phyloP scores from a whole-genome alignment of 106 monocot species.

The Acanthochlamys bracteata region DNA sequence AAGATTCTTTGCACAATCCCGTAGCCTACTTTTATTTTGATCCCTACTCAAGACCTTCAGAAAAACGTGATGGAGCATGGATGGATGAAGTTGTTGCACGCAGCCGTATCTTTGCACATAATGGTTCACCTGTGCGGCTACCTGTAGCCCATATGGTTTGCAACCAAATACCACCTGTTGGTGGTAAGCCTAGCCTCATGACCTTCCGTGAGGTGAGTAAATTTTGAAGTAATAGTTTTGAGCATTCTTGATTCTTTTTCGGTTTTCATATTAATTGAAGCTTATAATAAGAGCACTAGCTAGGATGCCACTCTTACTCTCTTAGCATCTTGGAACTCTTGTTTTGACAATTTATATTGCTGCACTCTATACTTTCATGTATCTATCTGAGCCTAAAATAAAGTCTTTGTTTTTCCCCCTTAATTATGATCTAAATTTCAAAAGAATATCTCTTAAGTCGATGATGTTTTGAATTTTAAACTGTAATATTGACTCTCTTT shows the following conservation, averaged over 20 bases:
- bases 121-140: constrained; percentile 64
- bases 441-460: too few relatives aligned
- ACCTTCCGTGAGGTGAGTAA: constrained; percentile 86
- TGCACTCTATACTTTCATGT: too few relatives aligned
- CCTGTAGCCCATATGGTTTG: constrained; percentile 96
- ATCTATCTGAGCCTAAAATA: too few relatives aligned
- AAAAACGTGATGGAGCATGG: constrained; percentile 98
- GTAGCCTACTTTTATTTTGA: constrained; percentile 98
- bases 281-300: neutral
- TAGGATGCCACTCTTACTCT: too few relatives aligned
- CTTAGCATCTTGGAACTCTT: too few relatives aligned
- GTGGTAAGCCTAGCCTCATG: constrained; percentile 93
- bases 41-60: constrained; percentile 95
- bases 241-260: neutral
- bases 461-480: neutral
- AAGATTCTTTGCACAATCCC: constrained; percentile 74
- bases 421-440: too few relatives aligned
- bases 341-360: too few relatives aligned
- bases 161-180: constrained; percentile 97
- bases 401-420: too few relatives aligned
- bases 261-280: neutral
- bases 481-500: neutral
- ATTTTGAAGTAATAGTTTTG: neutral
- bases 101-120: constrained; percentile 72
- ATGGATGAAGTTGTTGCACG: constrained; percentile 95